These are phyloP conservation scores for Fusarium torulosum DNA, from an alignment of 2,329 filamentous ascomycete genomes.

Conservation along the genomic window DNA sequence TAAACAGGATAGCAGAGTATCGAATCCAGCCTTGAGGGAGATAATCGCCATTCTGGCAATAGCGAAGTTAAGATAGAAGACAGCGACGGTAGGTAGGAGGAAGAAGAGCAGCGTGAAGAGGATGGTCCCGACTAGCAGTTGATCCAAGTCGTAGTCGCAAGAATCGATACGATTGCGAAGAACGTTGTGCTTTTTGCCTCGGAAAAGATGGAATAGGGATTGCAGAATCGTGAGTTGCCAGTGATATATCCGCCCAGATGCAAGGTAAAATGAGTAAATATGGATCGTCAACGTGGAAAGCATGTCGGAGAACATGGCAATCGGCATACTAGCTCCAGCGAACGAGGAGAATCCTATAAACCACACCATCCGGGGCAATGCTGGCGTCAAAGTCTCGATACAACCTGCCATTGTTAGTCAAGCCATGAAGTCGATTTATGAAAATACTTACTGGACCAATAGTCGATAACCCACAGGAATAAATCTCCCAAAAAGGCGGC, in stretches of 20 bases:
- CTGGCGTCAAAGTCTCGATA: constrained; percentile 81
- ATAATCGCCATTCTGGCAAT: constrained; percentile 96
- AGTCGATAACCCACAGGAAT: constrained; percentile 98
- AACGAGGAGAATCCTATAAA: constrained; percentile 96
- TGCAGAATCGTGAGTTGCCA: constrained; percentile 98
- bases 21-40: constrained; percentile 87
- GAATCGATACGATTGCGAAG: constrained; percentile 97
- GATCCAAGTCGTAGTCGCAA: constrained; percentile 98
- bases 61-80: constrained; percentile 97
- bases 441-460: constrained; percentile 82
- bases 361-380: constrained; percentile 88
- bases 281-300: constrained; percentile 92
- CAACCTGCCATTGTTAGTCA: constrained; percentile 66
- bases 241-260: constrained; percentile 95
- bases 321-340: constrained; percentile 95
- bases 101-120: constrained; percentile 97
- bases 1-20: constrained; percentile 90
- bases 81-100: constrained; percentile 90
- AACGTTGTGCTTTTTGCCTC: constrained; percentile 97
- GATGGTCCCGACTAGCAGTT: constrained; percentile 95
- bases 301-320: constrained; percentile 94
- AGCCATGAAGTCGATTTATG: background rate
- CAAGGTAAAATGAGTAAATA: constrained; percentile 98
- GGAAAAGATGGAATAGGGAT: constrained; percentile 98
- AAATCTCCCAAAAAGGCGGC: constrained; percentile 94